Evolutionary conservation across 163 green algal species (phyloP).

Genomic region (Scenedesmus sp.): DNA sequence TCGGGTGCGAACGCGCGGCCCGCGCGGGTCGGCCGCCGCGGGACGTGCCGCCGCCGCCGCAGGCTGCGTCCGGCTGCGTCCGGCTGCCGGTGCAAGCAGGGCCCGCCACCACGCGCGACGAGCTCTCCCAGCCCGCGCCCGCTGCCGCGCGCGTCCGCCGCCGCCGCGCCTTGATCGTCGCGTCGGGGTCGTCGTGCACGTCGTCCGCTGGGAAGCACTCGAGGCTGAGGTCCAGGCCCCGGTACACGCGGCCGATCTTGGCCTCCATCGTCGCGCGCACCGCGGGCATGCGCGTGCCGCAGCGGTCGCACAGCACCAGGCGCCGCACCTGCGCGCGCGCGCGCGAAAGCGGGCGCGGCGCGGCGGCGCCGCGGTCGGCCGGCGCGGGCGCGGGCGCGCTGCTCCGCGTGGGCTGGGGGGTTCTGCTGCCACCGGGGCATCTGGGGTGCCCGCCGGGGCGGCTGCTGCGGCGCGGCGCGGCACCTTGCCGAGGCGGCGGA

Average conservation of each 20-base stretch:
- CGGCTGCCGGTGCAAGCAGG: too few species aligned
- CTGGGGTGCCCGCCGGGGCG: too few species aligned
- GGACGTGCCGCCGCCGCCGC: too few species aligned
- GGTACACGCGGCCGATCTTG: constrained; percentile 55
- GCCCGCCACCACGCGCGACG: background rate
- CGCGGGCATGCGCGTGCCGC: constrained; percentile 54
- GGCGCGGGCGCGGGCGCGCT: too few species aligned
- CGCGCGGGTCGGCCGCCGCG: too few species aligned
- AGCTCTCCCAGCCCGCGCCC: background rate
- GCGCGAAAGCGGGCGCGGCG: background rate
- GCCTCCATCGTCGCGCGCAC: constrained; percentile 53
- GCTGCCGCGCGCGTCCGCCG: too few species aligned
- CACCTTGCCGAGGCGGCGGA: constrained; percentile 56
- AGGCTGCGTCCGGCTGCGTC: too few species aligned
- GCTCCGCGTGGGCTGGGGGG: background rate
- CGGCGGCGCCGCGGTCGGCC: background rate
- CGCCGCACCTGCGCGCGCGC: constrained; percentile 43
- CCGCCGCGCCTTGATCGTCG: constrained; percentile 47
- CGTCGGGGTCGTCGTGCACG: constrained; percentile 57
- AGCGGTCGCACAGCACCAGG: constrained; percentile 59
- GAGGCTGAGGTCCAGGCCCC: constrained; percentile 53
- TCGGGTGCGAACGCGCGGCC: too few species aligned
- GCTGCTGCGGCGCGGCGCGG: background rate
- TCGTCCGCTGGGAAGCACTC: constrained; percentile 58
- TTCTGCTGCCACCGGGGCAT: background rate